Conservation (phyloP, 108 stramenopile genomes). For the Cyclotella baltica region DNA sequence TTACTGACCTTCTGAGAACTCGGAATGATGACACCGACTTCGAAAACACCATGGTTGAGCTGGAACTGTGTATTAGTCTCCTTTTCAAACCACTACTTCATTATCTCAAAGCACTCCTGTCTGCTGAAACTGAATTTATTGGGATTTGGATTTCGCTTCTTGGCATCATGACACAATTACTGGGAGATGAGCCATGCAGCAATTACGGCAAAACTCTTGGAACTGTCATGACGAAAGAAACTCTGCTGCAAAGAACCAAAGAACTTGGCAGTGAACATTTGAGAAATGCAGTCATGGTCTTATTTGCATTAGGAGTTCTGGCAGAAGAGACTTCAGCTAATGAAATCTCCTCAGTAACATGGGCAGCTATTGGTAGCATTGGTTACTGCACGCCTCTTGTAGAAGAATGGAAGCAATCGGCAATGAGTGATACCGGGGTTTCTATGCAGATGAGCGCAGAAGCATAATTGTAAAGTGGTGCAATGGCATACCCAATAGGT, state of each 20-base stretch:
- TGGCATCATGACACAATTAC: slow-evolving; percentile 65
- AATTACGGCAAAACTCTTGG: slow-evolving; percentile 18
- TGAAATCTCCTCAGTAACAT: slow-evolving; percentile 67
- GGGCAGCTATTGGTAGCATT: slow-evolving; percentile 69
- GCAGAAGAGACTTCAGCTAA: background rate
- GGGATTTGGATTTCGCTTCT: slow-evolving; percentile 74
- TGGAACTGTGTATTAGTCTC: slow-evolving; percentile 82
- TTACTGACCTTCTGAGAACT: slow-evolving; percentile 55
- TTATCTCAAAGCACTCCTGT: slow-evolving; percentile 66
- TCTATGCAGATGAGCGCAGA: background rate
- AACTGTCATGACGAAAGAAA: slow-evolving; percentile 28
- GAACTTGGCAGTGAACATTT: slow-evolving; percentile 81
- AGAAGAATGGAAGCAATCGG: slow-evolving; percentile 75
- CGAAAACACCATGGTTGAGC: slow-evolving; percentile 78
- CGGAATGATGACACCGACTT: slow-evolving; percentile 22
- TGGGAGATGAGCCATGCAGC: slow-evolving; percentile 45
- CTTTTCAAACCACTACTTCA: slow-evolving; percentile 88
- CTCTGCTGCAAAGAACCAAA: slow-evolving; percentile 51
- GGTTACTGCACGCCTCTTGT: slow-evolving; percentile 56
- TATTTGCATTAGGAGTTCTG: slow-evolving; percentile 27
- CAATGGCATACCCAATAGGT: too few species aligned
- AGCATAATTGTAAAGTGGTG: background rate
- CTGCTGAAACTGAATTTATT: slow-evolving; percentile 50
- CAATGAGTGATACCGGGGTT: background rate
- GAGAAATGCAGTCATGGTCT: slow-evolving; percentile 79